Evolutionary conservation across 2,329 filamentous ascomycete species (phyloP), one percentile per base, ranked within the genome.

Genomic region (Harringtonia lauricola): DNA sequence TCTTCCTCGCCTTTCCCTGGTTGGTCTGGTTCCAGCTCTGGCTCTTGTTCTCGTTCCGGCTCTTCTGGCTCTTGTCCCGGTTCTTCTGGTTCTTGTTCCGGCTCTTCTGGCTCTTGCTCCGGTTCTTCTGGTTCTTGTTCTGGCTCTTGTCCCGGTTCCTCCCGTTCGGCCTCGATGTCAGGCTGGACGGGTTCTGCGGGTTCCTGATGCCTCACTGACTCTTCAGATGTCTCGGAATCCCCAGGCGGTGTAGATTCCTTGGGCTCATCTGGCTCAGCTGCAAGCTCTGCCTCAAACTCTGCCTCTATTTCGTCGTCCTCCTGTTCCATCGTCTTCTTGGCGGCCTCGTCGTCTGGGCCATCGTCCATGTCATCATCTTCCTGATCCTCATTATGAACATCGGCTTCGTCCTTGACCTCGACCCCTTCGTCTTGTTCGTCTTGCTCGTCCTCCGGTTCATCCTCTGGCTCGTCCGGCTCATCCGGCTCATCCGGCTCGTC

Each of bases 321-420:
- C 2, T 45, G 40, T 2, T 47, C 42, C 24, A 10, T 26, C 24
- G 10, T 26, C 6, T 38, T 26, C 2, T 46, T 31, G 3, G 22
- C 8, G 1, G 36, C 36, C 1, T 36, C 41, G 3, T 44, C 35
- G 18, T 42, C 26, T 3, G 39, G 19, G 1, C 31, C 26, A 5
- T 41, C 39, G 3, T 49, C 35, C 2, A 33, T 41, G 6, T 37
- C 29, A 26, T 38, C 26, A 5, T 41, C 39, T 5, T 49, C 35
- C 3, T 36, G 36, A 7, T 37, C 29, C 3, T 37, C 36, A 15
- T 31, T 34, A 19, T 35, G 28, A 8, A 36, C 42, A 12, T 44
- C 43, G 5, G 12, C 44, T 4, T 47, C 43, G 9, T 28, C 37
- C 18, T 43, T 28, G 17, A 15, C 38, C 3, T 24, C 42, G 4